phyloP scores from a whole-genome alignment of 2,329 filamentous ascomycete genomes.

The Bipolaris zeicola region DNA sequence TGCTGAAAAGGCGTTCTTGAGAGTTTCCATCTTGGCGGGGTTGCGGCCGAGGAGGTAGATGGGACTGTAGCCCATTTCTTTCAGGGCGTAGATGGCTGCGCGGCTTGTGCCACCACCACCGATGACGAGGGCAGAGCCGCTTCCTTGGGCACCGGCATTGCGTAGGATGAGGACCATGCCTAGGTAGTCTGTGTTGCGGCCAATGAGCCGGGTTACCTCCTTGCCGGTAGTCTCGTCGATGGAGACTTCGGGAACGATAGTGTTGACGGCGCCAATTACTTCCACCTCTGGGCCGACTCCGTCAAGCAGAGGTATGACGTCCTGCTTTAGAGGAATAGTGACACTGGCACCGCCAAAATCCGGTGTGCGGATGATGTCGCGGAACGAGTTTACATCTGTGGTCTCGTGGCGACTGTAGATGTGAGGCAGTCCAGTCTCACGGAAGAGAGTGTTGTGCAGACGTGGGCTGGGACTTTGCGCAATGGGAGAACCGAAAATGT shows the following conservation, averaged over 20 bases:
- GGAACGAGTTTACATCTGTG: constrained; percentile 63
- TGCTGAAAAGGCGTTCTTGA: constrained; percentile 74
- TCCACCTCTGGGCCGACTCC: constrained; percentile 78
- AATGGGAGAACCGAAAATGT: constrained; percentile 86
- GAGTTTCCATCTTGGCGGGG: constrained; percentile 66
- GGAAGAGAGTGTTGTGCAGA: constrained; percentile 87
- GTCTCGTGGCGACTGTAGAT: constrained; percentile 80
- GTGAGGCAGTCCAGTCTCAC: constrained; percentile 78
- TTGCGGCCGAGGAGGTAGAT: constrained; percentile 88
- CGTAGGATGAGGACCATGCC: constrained; percentile 85
- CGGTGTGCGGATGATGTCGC: constrained; percentile 67
- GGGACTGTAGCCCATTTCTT: constrained; percentile 80
- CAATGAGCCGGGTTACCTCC: constrained; percentile 63
- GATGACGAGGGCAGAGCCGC: constrained; percentile 73
- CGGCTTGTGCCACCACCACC: constrained; percentile 91
- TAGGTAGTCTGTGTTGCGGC: constrained; percentile 94
- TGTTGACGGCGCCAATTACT: constrained; percentile 92
- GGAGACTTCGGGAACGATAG: constrained; percentile 69
- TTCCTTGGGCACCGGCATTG: constrained; percentile 61
- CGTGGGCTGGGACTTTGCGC: constrained; percentile 81
- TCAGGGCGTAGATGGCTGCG: constrained; percentile 86
- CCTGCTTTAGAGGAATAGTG: constrained; percentile 92
- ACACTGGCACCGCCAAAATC: constrained; percentile 93
- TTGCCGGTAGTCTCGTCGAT: constrained; percentile 49
- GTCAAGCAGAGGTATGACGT: constrained; percentile 82